Base-by-base conservation (phyloP, 2,329 filamentous ascomycete species). In the Penicillium sp. region DNA sequence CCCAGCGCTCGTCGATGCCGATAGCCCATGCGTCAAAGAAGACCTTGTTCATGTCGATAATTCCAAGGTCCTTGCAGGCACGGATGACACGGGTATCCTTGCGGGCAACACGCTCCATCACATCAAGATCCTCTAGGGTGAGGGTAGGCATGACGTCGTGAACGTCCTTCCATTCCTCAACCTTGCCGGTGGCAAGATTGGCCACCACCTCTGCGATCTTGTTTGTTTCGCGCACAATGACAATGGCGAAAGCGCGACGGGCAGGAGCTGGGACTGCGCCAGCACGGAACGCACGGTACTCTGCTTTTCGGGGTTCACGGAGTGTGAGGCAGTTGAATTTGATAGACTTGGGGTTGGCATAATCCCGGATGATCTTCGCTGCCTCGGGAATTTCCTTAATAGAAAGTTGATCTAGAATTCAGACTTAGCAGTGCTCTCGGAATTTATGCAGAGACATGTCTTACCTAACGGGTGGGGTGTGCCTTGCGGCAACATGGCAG, bases 281-380 rank as follows among this genome's bases (percentile, higher is more conserved):
- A 16, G 58, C 56, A 23, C 65, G 65, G 51, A 81, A 70, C n/a
- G 68, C 65, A 27, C 59, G 41, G 52, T 70, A 70, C 45, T 71
- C 66, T 25, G 56, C 56, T 55, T 70, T 71, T 83, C 1, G 54
- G 13, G 68, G 68, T 45, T 72, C 80, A 79, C 56, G 87, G 81
- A 53, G 87, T 83, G 41, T 82, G 85, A 71, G 60, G 59, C 68
- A 72, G 59, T 71, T 70, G 60, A 72, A 73, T 31, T 72, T 72
- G 59, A 71, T 46, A 13, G 64, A 58, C 52, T 64, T 66, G 23
- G 67, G 68, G 47, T 52, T 63, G n/a, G 57, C 60, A 55, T 67
- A 60, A n/a, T 67, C 60, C 9, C 66, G 65, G 46, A 69, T 61
- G 9, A 69, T 49, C 50, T 64, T 64, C 12, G 66, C 63, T 16